These are phyloP conservation scores for Colletotrichum neosansevieriae DNA, from an alignment of 2,329 filamentous ascomycete genomes.

Conservation along the genomic window DNA sequence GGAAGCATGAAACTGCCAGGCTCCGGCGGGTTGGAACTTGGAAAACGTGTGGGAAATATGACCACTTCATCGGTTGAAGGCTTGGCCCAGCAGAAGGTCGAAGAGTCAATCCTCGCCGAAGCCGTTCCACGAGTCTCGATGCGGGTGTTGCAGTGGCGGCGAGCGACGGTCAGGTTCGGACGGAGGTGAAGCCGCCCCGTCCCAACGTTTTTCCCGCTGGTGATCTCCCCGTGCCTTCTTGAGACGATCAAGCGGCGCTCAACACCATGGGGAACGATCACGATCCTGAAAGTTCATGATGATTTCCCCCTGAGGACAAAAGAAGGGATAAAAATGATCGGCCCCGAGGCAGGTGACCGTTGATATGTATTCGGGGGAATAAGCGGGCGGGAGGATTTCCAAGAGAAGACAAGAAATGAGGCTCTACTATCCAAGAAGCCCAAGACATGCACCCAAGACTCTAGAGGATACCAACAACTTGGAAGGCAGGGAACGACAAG, in stretches of 20 bases:
- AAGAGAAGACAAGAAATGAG: conserved; percentile 34
- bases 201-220: conserved; percentile 9
- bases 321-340: conserved; percentile 24
- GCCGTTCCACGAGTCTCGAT: conserved; percentile 28
- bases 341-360: conserved; percentile 2
- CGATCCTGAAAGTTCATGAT: conserved; percentile 4
- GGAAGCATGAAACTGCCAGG: conserved; percentile 37
- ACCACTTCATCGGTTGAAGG: conserved; percentile 26
- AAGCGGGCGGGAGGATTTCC: conserved; percentile 14
- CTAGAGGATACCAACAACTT: conserved; percentile 9
- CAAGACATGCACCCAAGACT: conserved; percentile 35
- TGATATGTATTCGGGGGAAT: conserved; percentile 11
- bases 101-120: conserved; percentile 15
- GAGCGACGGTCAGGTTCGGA: conserved; percentile 31
- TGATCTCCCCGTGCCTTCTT: conserved; percentile 18
- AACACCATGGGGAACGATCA: conserved; percentile 1
- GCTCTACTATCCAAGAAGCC: conserved; percentile 26
- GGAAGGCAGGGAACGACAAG: conserved; percentile 6
- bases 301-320: neutral
- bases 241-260: conserved; percentile 8
- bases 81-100: conserved; percentile 24
- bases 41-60: conserved; percentile 35
- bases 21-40: conserved; percentile 31
- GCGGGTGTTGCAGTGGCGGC: conserved; percentile 7
- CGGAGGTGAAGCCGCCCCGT: conserved; percentile 25